Conservation (phyloP, 2,329 filamentous ascomycete genomes). For the Penicillium rolfsii region DNA sequence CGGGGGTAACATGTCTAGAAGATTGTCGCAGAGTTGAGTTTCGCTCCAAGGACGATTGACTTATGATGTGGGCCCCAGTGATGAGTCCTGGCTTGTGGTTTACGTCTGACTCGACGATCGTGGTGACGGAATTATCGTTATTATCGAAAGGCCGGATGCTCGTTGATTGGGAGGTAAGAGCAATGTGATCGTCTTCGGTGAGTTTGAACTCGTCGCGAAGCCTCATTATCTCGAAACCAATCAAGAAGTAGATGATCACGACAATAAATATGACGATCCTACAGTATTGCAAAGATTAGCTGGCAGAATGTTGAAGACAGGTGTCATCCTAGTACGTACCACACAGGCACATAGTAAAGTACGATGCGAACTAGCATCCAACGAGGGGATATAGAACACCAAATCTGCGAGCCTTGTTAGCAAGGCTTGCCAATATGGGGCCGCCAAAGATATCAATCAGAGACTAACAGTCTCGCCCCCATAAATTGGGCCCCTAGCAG, state of each 20-base stretch:
- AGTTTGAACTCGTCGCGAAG: conserved; percentile 38
- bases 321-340: conserved; percentile 27
- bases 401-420: conserved; percentile 30
- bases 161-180: conserved; percentile 15
- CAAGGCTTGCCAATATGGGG: background rate
- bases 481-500: conserved; percentile 41
- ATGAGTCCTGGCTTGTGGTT: background rate
- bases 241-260: conserved; percentile 29
- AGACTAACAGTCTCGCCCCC: conserved; percentile 40
- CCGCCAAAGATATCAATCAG: background rate
- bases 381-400: conserved; percentile 44
- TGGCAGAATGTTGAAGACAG: background rate
- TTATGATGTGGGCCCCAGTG: conserved; percentile 15
- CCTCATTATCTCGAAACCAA: conserved; percentile 40
- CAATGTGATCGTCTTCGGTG: conserved; percentile 34
- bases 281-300: background rate
- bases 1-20: background rate
- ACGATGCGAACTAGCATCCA: conserved; percentile 43
- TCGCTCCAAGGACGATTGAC: conserved; percentile 16
- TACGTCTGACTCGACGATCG: conserved; percentile 15
- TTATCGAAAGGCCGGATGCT: conserved; percentile 20
- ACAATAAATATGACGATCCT: conserved; percentile 37
- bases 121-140: conserved; percentile 12
- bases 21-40: background rate
- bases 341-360: conserved; percentile 44